Base-by-base conservation (phyloP, 2,329 filamentous ascomycete species). In the Didymella keratinophila region DNA sequence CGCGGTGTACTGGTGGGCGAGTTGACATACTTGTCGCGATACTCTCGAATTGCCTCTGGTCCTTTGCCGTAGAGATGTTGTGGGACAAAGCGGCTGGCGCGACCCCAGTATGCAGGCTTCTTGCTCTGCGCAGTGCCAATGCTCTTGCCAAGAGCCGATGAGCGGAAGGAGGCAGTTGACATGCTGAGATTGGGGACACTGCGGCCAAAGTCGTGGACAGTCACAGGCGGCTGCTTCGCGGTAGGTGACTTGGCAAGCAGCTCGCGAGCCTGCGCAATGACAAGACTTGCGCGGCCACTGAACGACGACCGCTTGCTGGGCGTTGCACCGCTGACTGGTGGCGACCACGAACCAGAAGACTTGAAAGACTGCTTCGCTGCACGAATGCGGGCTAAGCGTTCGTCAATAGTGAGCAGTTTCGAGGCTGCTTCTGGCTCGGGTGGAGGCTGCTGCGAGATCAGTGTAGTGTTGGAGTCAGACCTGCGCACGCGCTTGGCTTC, bases 41-140 rank as follows among this genome's bases (percentile, higher is more conserved):
- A 75, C 2, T 69, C 68, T 5, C 61, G 65, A n/a, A 74, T 63
- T 0, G 73, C 74, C 18, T 73, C 71, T 0, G 64, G 54, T 4
- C 73, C 73, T 48, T 74, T 68, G 8, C 75, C 75, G 34, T 76
- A 77, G 8, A 75, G 65, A 44, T 76, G 70, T 11, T 66, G 62
- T 8, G 74, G 74, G 1, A 77, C 73, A 25, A 77, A 77, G n/a
- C 71, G 71, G 46, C 67, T 71, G 10, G 60, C 52, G 9, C 75
- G 75, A 25, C 39, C 55, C 65, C 70, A 72, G 55, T 74, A 77
- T 20, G 74, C 72, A 11, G 74, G 69, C 8, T 62, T 63, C 30
- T 67, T 52, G 32, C 56, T 54, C 7, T 57, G 55, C 8, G 32
- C 16, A 18, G 61, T 43, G 30, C 61, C 59, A 2, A 59, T 59